Conservation (phyloP, 306 rosid genomes). For the Vicia sativa region DNA sequence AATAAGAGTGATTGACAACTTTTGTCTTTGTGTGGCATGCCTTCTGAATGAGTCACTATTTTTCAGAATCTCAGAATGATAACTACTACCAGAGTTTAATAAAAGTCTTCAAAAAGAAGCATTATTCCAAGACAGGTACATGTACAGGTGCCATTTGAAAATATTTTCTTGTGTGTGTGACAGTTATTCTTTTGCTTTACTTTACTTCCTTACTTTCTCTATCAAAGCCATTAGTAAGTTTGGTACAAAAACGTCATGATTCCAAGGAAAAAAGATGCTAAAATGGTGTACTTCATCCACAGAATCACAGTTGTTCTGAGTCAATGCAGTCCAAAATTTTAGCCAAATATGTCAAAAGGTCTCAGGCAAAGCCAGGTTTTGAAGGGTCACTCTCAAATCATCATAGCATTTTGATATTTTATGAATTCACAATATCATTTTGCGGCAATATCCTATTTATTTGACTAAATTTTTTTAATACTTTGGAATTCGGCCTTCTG, state of each 20-base stretch:
- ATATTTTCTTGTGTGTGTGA: slow-evolving; percentile 37
- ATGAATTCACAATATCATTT: slow-evolving; percentile 40
- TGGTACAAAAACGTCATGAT: slow-evolving; percentile 42
- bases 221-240: slow-evolving; percentile 35
- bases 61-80: slow-evolving; percentile 39
- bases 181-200: slow-evolving; percentile 47
- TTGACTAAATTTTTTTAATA: slow-evolving; percentile 5
- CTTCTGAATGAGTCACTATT: slow-evolving; percentile 32
- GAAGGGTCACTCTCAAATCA: slow-evolving; percentile 53
- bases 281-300: slow-evolving; percentile 44
- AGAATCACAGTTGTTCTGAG: slow-evolving; percentile 48
- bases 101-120: slow-evolving; percentile 44
- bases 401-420: slow-evolving; percentile 45
- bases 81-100: slow-evolving; percentile 35
- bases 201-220: slow-evolving; percentile 47
- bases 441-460: slow-evolving; percentile 33
- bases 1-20: slow-evolving; percentile 35
- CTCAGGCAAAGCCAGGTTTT: slow-evolving; percentile 46
- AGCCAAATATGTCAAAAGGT: slow-evolving; percentile 56
- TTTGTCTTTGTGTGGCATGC: slow-evolving; percentile 46
- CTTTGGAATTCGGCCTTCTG: no score
- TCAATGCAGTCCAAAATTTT: slow-evolving; percentile 56
- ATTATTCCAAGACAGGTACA: slow-evolving; percentile 52
- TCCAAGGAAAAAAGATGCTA: slow-evolving; percentile 13
- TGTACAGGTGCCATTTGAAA: slow-evolving; percentile 52